Conservation (phyloP, 371 early-diverging fungal species). For the Circinella minor region DNA sequence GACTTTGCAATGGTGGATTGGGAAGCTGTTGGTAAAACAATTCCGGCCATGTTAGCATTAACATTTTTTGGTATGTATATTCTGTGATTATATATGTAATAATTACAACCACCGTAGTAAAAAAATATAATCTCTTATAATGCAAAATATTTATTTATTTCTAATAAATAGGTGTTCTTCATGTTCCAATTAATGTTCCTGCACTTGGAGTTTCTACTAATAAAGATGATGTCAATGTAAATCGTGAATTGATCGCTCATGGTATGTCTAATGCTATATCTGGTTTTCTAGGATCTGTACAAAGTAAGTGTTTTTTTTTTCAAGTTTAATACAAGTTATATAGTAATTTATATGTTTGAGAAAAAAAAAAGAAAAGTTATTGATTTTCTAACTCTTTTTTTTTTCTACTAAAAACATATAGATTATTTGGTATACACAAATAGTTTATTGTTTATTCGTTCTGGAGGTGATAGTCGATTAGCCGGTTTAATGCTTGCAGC, state of each 20-base stretch:
- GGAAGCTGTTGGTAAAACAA: slow-evolving; percentile 72
- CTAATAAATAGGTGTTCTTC: slow-evolving; percentile 67
- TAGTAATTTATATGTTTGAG: not conserved
- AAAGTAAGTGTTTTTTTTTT: slow-evolving; percentile 60
- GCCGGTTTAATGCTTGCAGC: slow-evolving; percentile 84
- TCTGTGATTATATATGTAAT: not conserved
- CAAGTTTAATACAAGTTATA: too few species aligned
- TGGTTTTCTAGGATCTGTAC: slow-evolving; percentile 80
- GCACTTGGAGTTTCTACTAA: slow-evolving; percentile 91
- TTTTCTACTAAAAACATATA: slow-evolving; percentile 14
- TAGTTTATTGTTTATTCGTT: slow-evolving; percentile 88
- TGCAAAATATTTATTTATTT: too few species aligned
- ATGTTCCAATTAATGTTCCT: slow-evolving; percentile 95
- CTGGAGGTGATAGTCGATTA: slow-evolving; percentile 88
- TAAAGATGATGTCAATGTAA: slow-evolving; percentile 83
- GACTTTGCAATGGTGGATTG: slow-evolving; percentile 75
- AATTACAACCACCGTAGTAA: too few species aligned
- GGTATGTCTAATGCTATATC: slow-evolving; percentile 88
- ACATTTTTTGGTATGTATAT: slow-evolving; percentile 83
- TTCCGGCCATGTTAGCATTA: slow-evolving; percentile 92
- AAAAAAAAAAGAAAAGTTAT: not conserved
- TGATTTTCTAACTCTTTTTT: not conserved
- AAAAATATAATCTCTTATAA: too few species aligned
- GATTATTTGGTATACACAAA: slow-evolving; percentile 91
- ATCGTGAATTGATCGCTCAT: slow-evolving; percentile 94